Percentiles rank a stretch among this genome's conserved stretches.
These are phyloP conservation scores for Neurospora sp. DNA, from an alignment of 495 filamentous ascomycete genomes.

Conservation along the genomic window DNA sequence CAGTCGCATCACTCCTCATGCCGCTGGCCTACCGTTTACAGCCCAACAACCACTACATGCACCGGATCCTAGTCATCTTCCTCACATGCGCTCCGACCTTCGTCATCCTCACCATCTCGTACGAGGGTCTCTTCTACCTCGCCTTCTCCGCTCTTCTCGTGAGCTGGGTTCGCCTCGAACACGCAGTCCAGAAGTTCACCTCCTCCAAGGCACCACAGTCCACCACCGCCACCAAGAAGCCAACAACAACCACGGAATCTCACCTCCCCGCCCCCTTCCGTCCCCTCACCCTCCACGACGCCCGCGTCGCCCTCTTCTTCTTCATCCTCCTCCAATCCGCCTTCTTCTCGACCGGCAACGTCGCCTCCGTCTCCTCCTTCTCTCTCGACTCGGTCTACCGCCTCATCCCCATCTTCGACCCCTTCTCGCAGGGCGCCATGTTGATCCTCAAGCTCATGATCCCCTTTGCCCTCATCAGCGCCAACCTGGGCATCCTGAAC, in stretches of 20 bases:
- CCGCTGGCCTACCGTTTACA: constrained; percentile 74
- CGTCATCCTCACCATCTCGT: constrained; percentile 93
- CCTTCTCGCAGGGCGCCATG: constrained; percentile 83
- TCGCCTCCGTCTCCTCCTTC: constrained; percentile 92
- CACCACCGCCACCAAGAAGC: constrained; percentile 10
- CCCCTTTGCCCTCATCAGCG: constrained; percentile 87
- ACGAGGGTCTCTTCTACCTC: constrained; percentile 95
- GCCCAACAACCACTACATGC: constrained; percentile 81
- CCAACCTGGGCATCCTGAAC: constrained; percentile 92
- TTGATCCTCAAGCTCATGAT: constrained; percentile 85
- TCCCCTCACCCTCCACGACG: constrained; percentile 66
- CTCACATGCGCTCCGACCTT: constrained; percentile 89
- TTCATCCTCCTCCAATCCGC: constrained; percentile 87
- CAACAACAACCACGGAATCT: constrained; percentile 7
- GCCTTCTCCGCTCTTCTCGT: constrained; percentile 75
- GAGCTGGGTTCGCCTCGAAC: constrained; percentile 85
- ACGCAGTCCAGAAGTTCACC: constrained; percentile 55
- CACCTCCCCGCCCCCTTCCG: constrained; percentile 45
- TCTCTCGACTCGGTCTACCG: constrained; percentile 83
- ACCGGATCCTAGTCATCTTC: constrained; percentile 82
- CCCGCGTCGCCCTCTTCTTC: constrained; percentile 86
- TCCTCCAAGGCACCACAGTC: constrained; percentile 6
- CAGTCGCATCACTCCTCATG: constrained; percentile 65
- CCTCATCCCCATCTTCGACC: constrained; percentile 89
- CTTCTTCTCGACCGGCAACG: constrained; percentile 96